These are phyloP conservation scores for Saccharomyces hybrid DNA, from an alignment of 1,139 yeast genomes.

Conservation along the genomic window DNA sequence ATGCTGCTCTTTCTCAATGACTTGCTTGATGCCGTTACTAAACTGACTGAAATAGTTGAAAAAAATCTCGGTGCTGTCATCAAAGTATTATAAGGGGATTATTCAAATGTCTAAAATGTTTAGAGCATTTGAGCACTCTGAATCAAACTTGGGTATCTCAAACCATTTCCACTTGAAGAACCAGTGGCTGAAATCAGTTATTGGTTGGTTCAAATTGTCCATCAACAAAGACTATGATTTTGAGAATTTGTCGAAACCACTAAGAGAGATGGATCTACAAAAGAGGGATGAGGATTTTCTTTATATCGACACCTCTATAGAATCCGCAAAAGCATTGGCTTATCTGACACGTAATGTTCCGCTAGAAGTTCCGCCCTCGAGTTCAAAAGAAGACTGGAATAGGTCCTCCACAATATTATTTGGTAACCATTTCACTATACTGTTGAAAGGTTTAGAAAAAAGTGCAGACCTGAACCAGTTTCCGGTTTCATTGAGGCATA, in stretches of 20 bases:
- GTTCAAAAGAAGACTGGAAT: constrained; percentile 47
- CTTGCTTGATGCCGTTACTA: constrained; percentile 33
- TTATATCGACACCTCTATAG: constrained; percentile 58
- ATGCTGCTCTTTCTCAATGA: constrained; percentile 36
- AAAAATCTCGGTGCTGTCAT: constrained; percentile 29
- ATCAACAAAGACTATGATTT: constrained; percentile 32
- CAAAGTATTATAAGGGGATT: constrained; percentile 43
- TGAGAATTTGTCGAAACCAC: constrained; percentile 27
- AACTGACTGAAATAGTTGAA: constrained; percentile 35
- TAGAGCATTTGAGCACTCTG: constrained; percentile 43
- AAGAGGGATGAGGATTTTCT: constrained; percentile 46
- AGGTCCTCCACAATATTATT: constrained; percentile 59
- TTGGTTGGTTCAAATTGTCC: constrained; percentile 64
- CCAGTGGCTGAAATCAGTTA: constrained; percentile 48
- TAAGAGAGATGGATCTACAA: constrained; percentile 27
- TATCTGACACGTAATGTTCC: constrained; percentile 48
- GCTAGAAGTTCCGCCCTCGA: constrained; percentile 56
- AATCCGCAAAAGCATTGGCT: constrained; percentile 52
- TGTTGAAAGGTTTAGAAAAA: constrained; percentile 64
- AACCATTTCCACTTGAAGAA: constrained; percentile 59
- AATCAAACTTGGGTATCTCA: constrained; percentile 36
- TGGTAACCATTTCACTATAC: constrained; percentile 62
- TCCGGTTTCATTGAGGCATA: constrained; percentile 40
- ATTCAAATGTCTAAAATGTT: constrained; percentile 53
- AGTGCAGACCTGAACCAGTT: constrained; percentile 35